Evolutionary conservation across 306 rosid genomes (phyloP).

Genomic region (Malus sieversii): DNA sequence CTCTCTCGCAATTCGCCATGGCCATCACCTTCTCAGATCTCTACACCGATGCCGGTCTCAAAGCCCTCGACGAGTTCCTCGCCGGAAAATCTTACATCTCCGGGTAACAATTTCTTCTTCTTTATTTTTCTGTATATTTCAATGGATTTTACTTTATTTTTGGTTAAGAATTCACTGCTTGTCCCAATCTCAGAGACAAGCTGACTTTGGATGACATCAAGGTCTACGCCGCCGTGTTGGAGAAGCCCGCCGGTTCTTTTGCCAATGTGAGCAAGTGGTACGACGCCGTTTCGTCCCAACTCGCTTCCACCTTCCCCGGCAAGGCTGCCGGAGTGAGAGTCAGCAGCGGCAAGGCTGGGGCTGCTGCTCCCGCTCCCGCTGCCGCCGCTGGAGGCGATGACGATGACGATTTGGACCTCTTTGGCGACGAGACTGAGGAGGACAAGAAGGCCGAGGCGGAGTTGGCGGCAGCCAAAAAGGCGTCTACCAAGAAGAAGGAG

Average conservation of each 20-base stretch:
- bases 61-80: constrained; percentile 57
- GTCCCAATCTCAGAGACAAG: constrained; percentile 29
- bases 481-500: constrained; percentile 77
- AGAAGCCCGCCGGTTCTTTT: constrained; percentile 41
- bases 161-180: not conserved
- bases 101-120: constrained; percentile 28
- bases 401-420: constrained; percentile 79
- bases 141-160: not conserved
- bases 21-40: constrained; percentile 85
- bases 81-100: constrained; percentile 65
- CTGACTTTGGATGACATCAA: constrained; percentile 76
- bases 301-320: constrained; percentile 72
- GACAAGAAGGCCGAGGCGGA: constrained; percentile 83
- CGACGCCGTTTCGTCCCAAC: constrained; percentile 47
- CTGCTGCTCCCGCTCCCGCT: constrained; percentile 40
- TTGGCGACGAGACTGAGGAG: constrained; percentile 90
- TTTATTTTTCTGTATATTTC: not conserved
- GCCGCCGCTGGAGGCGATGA: constrained; percentile 50
- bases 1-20: constrained; percentile 22
- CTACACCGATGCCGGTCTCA: constrained; percentile 70
- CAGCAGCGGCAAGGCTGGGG: constrained; percentile 29
- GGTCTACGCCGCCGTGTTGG: constrained; percentile 57
- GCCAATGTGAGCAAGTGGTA: constrained; percentile 66
- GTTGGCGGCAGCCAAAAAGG: constrained; percentile 71
- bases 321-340: constrained; percentile 57